Evolutionary conservation across 2,329 filamentous ascomycete genomes (phyloP).

Genomic region (Epichloe amarillans): DNA sequence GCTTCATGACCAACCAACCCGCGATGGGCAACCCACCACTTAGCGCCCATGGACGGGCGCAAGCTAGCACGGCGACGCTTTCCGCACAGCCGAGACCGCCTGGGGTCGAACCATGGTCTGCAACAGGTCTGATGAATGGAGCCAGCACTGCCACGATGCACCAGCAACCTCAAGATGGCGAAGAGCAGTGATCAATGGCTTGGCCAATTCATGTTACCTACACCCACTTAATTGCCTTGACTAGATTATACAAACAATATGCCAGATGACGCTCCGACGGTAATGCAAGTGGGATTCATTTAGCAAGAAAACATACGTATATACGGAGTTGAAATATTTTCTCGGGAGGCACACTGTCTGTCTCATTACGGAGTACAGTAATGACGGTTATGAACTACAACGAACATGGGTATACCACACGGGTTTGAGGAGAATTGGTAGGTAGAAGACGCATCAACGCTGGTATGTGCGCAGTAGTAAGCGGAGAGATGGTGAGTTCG

Average conservation of each 20-base stretch:
- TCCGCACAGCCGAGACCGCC: conserved; percentile 10
- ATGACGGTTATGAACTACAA: conserved; percentile 5
- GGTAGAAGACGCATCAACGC: neutral
- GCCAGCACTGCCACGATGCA: conserved; percentile 26
- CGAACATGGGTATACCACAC: conserved; percentile 7
- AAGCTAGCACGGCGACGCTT: conserved; percentile 19
- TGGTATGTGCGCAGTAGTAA: neutral
- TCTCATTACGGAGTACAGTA: neutral
- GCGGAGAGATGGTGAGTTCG: neutral
- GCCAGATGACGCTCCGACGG: neutral
- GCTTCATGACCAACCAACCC: conserved; percentile 17
- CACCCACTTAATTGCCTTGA: neutral
- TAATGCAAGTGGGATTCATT: neutral
- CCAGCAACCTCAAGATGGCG: conserved; percentile 8
- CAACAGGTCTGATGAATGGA: conserved; percentile 3
- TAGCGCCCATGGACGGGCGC: conserved; percentile 10
- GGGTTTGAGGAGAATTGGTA: conserved; percentile 1
- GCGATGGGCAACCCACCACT: conserved; percentile 9
- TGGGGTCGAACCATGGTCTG: conserved; percentile 6
- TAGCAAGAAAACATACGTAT: neutral
- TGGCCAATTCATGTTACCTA: neutral
- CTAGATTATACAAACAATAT: neutral
- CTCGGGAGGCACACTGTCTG: neutral
- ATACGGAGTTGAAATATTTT: conserved; percentile 1
- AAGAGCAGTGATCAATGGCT: neutral